phyloP scores from a whole-genome alignment of 1,284 basidiomycete species.

The Fomitopsis betulina region DNA sequence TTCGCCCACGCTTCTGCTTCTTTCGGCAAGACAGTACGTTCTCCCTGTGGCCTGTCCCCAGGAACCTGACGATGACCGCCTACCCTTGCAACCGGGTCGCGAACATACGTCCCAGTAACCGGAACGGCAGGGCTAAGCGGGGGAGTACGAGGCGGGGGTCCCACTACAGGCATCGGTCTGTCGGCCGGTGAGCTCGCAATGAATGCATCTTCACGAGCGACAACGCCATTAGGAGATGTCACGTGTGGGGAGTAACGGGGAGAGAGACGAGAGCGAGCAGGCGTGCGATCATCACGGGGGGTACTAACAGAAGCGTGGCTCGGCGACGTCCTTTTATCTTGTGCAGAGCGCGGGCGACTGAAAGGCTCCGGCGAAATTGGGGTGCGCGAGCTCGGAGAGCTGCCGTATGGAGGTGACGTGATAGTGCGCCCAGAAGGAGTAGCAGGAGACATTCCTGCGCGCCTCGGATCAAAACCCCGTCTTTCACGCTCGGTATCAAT shows the following conservation, averaged over 20 bases:
- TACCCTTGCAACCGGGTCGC: constrained; percentile 7
- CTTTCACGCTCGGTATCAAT: constrained; percentile 3
- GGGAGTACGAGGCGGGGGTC: constrained; percentile 29
- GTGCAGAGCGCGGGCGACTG: constrained; percentile 54
- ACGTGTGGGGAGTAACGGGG: neutral
- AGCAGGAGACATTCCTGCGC: constrained; percentile 12
- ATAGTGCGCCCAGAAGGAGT: neutral
- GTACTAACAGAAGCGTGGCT: constrained; percentile 13
- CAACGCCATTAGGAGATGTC: neutral
- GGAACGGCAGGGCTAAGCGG: constrained; percentile 47
- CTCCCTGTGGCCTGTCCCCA: neutral
- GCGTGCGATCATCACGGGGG: neutral
- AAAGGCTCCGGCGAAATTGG: constrained; percentile 38
- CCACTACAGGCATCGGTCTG: neutral
- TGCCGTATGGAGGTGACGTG: constrained; percentile 6
- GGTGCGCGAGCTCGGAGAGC: neutral
- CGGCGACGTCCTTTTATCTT: constrained; percentile 43
- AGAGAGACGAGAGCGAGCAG: constrained; percentile 17
- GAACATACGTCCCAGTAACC: neutral
- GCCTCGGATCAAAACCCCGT: constrained; percentile 37
- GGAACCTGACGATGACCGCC: constrained; percentile 10
- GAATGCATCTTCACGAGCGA: constrained; percentile 4
- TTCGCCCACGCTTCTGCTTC: constrained; percentile 6
- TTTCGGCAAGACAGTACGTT: neutral
- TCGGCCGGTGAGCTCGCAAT: neutral